phyloP scores from a whole-genome alignment of 306 rosid species.

The Rosa persica region DNA sequence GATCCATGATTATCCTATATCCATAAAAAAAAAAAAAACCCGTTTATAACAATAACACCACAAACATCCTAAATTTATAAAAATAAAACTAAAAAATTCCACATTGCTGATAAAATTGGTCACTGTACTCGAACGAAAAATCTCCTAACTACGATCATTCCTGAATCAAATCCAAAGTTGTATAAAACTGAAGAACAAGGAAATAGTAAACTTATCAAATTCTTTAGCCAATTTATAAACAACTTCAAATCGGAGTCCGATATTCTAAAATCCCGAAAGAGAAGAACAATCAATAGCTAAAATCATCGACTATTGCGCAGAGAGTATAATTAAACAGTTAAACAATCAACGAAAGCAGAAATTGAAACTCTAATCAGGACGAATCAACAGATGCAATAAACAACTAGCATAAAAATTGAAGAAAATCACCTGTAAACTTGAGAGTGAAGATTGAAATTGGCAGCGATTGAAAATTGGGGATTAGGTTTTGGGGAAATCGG shows the following conservation, averaged over 20 bases:
- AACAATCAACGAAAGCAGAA: background rate
- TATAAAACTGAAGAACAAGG: background rate
- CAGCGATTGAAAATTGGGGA: background rate
- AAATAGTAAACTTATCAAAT: background rate
- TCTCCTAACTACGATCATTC: background rate
- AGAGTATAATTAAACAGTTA: background rate
- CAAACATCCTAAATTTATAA: background rate
- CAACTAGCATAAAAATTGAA: background rate
- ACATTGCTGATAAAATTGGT: background rate
- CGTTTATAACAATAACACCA: background rate
- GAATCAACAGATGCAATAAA: background rate
- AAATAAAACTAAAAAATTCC: background rate
- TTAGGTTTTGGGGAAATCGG: background rate
- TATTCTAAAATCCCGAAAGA: too few relatives aligned
- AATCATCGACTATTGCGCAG: background rate
- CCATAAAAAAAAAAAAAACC: background rate
- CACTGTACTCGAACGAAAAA: background rate
- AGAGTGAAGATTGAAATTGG: background rate
- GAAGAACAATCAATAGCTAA: background rate
- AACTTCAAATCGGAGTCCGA: background rate
- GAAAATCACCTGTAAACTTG: constrained; percentile 14
- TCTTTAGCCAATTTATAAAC: background rate
- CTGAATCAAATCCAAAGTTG: background rate
- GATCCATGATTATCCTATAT: constrained; percentile 52
- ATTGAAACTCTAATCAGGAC: background rate